Base-by-base conservation (phyloP, 2,329 filamentous ascomycete species). In the Sarocladium strictum region DNA sequence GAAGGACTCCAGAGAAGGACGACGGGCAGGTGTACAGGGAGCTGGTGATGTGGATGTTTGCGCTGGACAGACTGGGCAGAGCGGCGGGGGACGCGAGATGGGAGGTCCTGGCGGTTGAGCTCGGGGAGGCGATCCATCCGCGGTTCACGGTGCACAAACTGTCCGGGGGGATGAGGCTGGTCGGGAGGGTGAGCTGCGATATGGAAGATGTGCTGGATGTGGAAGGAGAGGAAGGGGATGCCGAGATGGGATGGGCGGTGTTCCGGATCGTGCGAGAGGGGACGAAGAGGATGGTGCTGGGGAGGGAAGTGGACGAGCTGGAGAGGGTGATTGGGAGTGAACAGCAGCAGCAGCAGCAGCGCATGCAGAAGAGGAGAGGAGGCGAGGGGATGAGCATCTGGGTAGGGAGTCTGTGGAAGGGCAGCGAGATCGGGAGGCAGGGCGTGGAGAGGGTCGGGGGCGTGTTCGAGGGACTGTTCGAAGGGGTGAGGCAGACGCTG, bases 1-100 rank as follows among this genome's bases (percentile, higher is more conserved):
- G 81, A 24, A 84, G 84, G 62, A 57, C 71, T 12, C 68, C 75
- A 2, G 78, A 69, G 12, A 79, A 84, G 53, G 70, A 74, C 7
- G 81, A 84, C 62, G 80, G 81, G 2, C 81, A 84, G 62, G 84
- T 84, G 57, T 79, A 83, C 59, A 81, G 84, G 60, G 84, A 84
- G 58, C 68, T 84, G 19, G 83, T 79, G 0, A 61, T 83, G 4
- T 85, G 81, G 81, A 83, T 84, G 79, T 83, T 83, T 62, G 79
- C 80, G 2, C 69, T 84, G 3, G 82, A 81, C 60, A 70, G 81
- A 1, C 67, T 82, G 38, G 70, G 76, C 0, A 57, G 76, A 33
- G 79, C 77, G 2, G 32, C 23, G 4, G 5, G n/a, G 14, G 43
- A 49, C 32, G 24, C 72, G 1, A 68, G 67, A 0, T 83, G 75